Evolutionary conservation across 495 filamentous ascomycete species (phyloP).

Genomic region (Aspergillus homomorphus): DNA sequence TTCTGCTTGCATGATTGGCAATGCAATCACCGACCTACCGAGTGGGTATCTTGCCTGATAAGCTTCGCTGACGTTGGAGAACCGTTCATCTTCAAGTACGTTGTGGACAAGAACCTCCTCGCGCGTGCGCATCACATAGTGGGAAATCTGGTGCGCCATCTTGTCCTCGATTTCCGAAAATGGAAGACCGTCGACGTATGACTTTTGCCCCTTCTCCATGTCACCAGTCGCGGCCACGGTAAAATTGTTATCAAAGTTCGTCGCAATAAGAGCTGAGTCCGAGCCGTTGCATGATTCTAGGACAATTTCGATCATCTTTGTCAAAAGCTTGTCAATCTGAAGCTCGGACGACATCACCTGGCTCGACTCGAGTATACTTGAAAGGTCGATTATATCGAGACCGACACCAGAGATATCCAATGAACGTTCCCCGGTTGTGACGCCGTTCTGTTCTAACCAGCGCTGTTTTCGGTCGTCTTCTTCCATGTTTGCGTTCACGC

Average conservation of each 20-base stretch:
- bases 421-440: constrained; percentile 32
- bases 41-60: constrained; percentile 65
- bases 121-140: constrained; percentile 79
- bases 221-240: constrained; percentile 75
- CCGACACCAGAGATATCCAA: constrained; percentile 47
- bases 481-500: constrained; percentile 43
- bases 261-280: constrained; percentile 73
- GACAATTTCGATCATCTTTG: constrained; percentile 89
- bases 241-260: constrained; percentile 70
- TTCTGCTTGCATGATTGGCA: constrained; percentile 78
- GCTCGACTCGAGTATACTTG: constrained; percentile 81
- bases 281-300: constrained; percentile 81
- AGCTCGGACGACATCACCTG: constrained; percentile 90
- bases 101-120: constrained; percentile 83
- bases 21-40: constrained; percentile 76
- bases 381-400: constrained; percentile 76
- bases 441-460: constrained; percentile 69
- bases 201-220: constrained; percentile 56
- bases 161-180: constrained; percentile 60
- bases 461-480: constrained; percentile 60
- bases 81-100: constrained; percentile 78
- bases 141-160: constrained; percentile 73
- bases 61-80: constrained; percentile 71
- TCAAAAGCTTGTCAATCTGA: constrained; percentile 75
- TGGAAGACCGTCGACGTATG: constrained; percentile 59